These are phyloP conservation scores for Phoma sp. DNA, from an alignment of 2,329 filamentous ascomycete species.

Conservation along the genomic window DNA sequence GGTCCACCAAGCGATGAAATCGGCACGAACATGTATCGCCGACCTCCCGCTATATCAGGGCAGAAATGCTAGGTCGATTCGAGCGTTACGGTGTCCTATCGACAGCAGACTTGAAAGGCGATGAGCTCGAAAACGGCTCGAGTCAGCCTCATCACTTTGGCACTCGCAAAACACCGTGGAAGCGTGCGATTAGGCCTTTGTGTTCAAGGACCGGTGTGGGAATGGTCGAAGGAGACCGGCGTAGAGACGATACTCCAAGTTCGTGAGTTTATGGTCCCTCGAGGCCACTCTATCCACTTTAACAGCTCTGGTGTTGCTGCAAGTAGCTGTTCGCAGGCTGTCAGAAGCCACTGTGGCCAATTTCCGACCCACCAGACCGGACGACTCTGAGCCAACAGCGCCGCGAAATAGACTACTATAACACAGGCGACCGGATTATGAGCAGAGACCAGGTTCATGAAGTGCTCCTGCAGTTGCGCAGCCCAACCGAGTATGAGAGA, in stretches of 20 bases:
- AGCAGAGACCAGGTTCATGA: constrained; percentile 31
- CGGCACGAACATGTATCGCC: too few species aligned
- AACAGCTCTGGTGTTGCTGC: constrained; percentile 34
- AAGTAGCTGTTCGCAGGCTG: constrained; percentile 31
- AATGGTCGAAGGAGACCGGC: neutral
- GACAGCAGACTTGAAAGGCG: too few species aligned
- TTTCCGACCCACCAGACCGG: constrained; percentile 36
- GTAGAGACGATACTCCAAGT: constrained; percentile 9
- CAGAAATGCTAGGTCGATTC: too few species aligned
- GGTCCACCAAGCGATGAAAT: too few species aligned
- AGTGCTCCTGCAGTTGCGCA: constrained; percentile 27
- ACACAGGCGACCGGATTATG: constrained; percentile 40
- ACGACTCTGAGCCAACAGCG: constrained; percentile 29
- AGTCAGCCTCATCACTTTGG: too few species aligned
- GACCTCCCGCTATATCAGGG: too few species aligned
- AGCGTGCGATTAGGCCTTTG: too few species aligned
- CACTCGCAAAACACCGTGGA: too few species aligned
- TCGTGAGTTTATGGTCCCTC: constrained; percentile 22
- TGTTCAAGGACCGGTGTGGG: neutral
- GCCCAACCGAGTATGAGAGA: constrained; percentile 37
- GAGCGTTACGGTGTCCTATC: too few species aligned
- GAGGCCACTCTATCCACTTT: constrained; percentile 39
- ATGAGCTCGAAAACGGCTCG: too few species aligned
- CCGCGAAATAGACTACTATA: constrained; percentile 37
- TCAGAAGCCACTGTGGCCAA: constrained; percentile 39